Evolutionary conservation across 805 yeast genomes (phyloP), one percentile per base, ranked within the genome.

Genomic region (Kazachstania martiniae): DNA sequence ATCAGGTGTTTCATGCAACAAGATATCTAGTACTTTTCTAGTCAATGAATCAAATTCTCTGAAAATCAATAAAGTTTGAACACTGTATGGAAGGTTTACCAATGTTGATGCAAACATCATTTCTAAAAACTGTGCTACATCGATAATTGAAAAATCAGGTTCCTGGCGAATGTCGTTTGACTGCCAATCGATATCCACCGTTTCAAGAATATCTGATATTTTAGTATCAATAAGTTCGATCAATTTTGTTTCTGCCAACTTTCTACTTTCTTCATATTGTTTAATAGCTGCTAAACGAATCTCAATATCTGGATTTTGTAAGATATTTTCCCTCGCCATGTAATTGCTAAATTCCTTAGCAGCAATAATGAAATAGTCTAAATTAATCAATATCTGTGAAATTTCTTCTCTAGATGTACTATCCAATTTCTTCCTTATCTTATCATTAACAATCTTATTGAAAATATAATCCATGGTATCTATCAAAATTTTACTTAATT

Each of bases 1-100:
- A 2, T 63, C 53, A 1, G 66, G 68, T 1, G 75, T 70, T 13
- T 68, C 67, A 23, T 66, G 57, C 28, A 74, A 62, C 38, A 87
- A 62, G 7, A 76, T 63, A 27, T 68, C 66, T 39, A 81, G 62
- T 52, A 89, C 72, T 39, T 77, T 72, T 25, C 77, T 71, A 0
- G 93, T 76, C 38, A 91, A 69, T 41, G 81, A 76, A 59, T 87
- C 97, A 52, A 83, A 84, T 18, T 89, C 85, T 49, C 94, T 72
- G 42, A 85, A 76, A 38, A 87, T 69, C n/a, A 93, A 72, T 38
- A 86, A 61, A 3, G 89, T 76, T 43, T 82, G 72, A 36, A 89
- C 76, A 4, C 81, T 70, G 28, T 68, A 68, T 0, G 97, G 96
- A 29, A 91, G 63, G 37, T 80, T 81, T 8, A 80, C 77, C 44